These are phyloP conservation scores for Senecio squalidus DNA, from an alignment of 140 eudicot species.

Conservation along the genomic window DNA sequence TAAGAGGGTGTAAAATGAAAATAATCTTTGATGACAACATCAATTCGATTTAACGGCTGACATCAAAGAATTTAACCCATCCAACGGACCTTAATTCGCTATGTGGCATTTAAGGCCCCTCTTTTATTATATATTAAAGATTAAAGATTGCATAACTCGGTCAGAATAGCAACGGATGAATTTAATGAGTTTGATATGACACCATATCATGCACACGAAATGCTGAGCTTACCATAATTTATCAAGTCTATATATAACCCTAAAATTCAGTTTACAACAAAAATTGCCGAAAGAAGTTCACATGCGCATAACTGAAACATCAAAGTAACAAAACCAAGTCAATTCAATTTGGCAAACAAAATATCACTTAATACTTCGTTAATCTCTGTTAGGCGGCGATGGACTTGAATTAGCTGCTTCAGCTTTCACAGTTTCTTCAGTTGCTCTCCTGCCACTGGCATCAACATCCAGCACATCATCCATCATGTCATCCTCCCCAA, in stretches of 20 bases:
- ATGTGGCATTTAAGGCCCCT: too few relatives aligned
- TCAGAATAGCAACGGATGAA: too few relatives aligned
- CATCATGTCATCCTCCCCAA: conserved; percentile 93
- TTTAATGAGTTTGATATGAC: too few relatives aligned
- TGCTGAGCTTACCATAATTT: background rate
- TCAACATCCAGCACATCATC: conserved; percentile 83
- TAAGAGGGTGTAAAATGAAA: too few relatives aligned
- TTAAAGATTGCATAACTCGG: too few relatives aligned
- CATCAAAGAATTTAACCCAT: too few relatives aligned
- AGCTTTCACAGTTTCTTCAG: conserved; percentile 44
- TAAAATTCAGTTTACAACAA: conserved; percentile 20
- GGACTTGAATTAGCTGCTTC: conserved; percentile 33
- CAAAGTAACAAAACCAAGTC: conserved; percentile 7
- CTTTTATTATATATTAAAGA: too few relatives aligned
- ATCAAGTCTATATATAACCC: background rate
- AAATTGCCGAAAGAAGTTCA: conserved; percentile 10
- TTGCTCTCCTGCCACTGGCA: conserved; percentile 41
- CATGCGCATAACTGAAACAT: conserved; percentile 14
- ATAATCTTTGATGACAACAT: too few relatives aligned
- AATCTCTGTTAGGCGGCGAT: conserved; percentile 26
- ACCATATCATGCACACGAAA: background rate
- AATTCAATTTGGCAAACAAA: conserved; percentile 1
- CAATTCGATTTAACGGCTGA: too few relatives aligned
- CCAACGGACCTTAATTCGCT: too few relatives aligned
- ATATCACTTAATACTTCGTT: background rate